Evolutionary conservation across 306 rosid species (phyloP), one percentile per base, ranked within the genome.

Genomic region (Delonix regia): DNA sequence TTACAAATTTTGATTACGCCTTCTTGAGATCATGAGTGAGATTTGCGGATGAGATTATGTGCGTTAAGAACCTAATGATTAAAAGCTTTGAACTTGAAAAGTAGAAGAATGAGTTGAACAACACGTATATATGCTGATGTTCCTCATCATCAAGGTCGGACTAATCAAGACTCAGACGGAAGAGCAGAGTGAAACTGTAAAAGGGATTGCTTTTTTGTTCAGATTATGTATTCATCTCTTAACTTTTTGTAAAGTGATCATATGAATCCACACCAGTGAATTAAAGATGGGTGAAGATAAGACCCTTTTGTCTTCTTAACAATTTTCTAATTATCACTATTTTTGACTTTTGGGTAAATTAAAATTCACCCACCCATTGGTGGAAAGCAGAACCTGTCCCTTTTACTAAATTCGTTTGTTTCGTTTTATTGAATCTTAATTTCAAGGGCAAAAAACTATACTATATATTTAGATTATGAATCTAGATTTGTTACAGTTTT

Each of bases 171-270:
- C 68, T 64, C 56, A 56, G 47, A 45, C 72, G 22, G 30, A 78
- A 77, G 64, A 63, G n/a, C n/a, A 6, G 34, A 56, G 18, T 25
- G 24, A 56, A 57, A 57, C 36, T 4, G 69, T 13, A 45, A 87
- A 67, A 82, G 42, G 70, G 67, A 53, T 63, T 74, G 75, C 80
- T 62, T 83, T 83, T 80, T 66, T 74, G 63, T 74, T 84, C 59
- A 47, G 83, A 81, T 90, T 74, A 83, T 78, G 82, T 77, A 81
- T 38, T 83, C 53, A 86, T 84, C 85, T 82, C 78, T 68, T 33
- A 9, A 47, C 36, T 86, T 81, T 82, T 71, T 74, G 47, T 80
- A 80, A 85, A 85, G 90, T 70, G 73, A 79, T 64, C 30, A n/a
- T 59, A 62, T 63, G 39, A 71, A 71, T 53, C 51, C 22, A 63